Conservation (phyloP, 2,329 filamentous ascomycete species). For the Tolypocladium guangdongense region DNA sequence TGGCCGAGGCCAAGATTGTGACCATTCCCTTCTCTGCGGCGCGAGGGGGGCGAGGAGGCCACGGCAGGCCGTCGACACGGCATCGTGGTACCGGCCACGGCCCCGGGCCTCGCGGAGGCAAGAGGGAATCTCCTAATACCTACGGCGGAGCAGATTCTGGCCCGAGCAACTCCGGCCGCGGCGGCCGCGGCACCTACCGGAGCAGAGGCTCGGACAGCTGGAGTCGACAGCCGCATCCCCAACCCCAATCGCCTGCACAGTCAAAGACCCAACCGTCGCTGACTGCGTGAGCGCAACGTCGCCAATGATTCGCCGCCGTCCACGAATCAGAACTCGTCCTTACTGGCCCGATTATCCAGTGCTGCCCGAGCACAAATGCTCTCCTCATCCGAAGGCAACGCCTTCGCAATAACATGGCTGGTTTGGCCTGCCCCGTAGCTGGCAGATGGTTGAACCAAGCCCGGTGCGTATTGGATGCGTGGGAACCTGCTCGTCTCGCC, state of each 20-base stretch:
- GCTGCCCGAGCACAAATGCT: neutral
- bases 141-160: constrained; percentile 13
- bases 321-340: neutral
- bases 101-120: constrained; percentile 15
- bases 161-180: constrained; percentile 13
- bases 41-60: constrained; percentile 19
- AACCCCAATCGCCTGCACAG: constrained; percentile 3
- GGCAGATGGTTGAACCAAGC: neutral
- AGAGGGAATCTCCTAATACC: constrained; percentile 20
- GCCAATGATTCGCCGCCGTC: neutral
- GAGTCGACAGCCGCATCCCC: constrained; percentile 18
- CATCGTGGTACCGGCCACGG: constrained; percentile 18
- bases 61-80: constrained; percentile 15
- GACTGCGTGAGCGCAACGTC: constrained; percentile 8
- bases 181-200: constrained; percentile 28
- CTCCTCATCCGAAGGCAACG: neutral
- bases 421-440: neutral
- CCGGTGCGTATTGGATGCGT: constrained; percentile 2
- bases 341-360: neutral
- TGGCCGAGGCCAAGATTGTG: constrained; percentile 26
- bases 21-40: constrained; percentile 23
- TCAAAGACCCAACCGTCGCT: constrained; percentile 13
- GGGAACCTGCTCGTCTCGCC: constrained; percentile 5
- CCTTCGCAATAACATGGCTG: neutral
- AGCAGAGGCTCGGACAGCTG: constrained; percentile 29